Evolutionary conservation across 257 asterid genomes (phyloP).

Genomic region (Solanum chilense): DNA sequence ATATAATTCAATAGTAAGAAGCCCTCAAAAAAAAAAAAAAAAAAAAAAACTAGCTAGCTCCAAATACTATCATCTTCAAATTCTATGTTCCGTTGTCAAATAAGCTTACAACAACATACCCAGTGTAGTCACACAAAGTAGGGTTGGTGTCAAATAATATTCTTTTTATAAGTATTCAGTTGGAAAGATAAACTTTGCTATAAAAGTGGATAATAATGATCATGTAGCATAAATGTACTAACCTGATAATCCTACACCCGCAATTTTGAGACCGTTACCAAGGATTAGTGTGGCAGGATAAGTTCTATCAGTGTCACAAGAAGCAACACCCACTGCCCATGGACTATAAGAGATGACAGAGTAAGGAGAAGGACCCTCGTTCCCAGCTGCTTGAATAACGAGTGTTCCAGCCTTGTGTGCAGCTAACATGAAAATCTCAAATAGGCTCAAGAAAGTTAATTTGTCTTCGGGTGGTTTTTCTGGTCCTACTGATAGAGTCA

Average conservation of each 20-base stretch:
- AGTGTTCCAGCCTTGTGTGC: conserved; percentile 77
- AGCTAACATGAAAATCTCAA: conserved; percentile 74
- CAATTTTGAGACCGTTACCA: conserved; percentile 48
- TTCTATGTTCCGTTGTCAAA: neutral
- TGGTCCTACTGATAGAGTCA: conserved; percentile 77
- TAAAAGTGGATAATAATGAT: neutral
- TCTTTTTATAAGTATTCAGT: neutral
- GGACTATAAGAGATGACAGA: conserved; percentile 79
- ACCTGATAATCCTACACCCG: conserved; percentile 87
- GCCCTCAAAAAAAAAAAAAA: neutral
- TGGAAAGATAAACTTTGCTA: neutral
- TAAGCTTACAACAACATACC: neutral
- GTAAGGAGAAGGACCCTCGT: conserved; percentile 78
- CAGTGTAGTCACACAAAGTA: neutral
- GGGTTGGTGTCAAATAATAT: neutral
- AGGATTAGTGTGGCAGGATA: conserved; percentile 73
- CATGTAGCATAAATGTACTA: neutral
- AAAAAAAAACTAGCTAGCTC: neutral
- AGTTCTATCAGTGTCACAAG: conserved; percentile 64
- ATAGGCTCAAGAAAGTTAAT: conserved; percentile 58
- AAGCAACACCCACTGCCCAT: conserved; percentile 69
- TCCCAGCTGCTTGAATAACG: conserved; percentile 78
- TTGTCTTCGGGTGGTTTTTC: conserved; percentile 70
- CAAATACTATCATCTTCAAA: neutral
- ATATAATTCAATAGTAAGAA: neutral